These are phyloP conservation scores for Triangularia setosa DNA, from an alignment of 2,329 filamentous ascomycete species.

Conservation along the genomic window DNA sequence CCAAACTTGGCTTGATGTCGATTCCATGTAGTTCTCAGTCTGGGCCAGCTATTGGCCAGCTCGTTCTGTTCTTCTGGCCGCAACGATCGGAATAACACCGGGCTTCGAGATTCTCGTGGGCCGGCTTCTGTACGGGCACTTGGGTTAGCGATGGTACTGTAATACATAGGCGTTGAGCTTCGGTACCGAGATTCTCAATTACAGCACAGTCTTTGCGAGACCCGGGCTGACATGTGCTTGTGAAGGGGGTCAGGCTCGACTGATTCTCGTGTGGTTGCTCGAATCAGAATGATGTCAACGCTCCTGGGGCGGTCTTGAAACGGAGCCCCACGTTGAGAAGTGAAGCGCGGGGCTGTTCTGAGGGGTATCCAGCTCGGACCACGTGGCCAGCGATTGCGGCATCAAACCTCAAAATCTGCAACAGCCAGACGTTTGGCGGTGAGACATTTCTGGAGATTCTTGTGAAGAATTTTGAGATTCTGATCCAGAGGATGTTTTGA, in stretches of 20 bases:
- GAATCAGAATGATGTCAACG: background rate
- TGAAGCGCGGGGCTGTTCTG: background rate
- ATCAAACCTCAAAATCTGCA: background rate
- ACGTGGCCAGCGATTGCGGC: background rate
- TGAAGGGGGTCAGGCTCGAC: background rate
- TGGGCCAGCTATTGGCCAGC: background rate
- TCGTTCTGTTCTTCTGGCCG: background rate
- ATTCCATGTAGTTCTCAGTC: background rate
- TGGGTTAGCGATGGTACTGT: background rate
- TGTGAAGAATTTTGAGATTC: background rate
- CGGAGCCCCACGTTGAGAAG: background rate
- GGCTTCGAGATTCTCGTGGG: background rate
- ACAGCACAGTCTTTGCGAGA: background rate
- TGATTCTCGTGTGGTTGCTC: background rate
- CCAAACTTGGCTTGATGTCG: background rate
- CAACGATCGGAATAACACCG: background rate
- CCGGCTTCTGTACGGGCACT: background rate
- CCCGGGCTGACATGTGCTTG: background rate
- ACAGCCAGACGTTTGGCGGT: background rate
- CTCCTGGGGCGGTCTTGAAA: background rate
- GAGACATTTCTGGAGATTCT: background rate
- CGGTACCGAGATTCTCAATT: constrained; percentile 1
- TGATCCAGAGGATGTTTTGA: background rate
- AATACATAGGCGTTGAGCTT: background rate
- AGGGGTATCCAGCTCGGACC: background rate